Percentiles rank a stretch among this genome's conserved stretches.
These are phyloP conservation scores for Pythium angustatum DNA, from an alignment of 352 stramenopile species.

Conservation along the genomic window DNA sequence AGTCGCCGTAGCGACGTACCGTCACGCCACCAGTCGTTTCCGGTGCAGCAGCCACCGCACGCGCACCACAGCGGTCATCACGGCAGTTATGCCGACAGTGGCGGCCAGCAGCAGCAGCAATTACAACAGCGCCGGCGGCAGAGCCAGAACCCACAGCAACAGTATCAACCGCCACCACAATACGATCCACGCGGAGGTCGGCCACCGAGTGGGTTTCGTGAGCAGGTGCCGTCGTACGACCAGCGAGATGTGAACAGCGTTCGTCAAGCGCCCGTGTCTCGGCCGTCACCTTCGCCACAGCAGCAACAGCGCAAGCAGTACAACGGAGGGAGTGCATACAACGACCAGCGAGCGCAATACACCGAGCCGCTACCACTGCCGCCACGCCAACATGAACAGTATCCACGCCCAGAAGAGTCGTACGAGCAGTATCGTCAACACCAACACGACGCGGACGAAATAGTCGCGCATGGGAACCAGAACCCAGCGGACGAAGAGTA, in stretches of 20 bases:
- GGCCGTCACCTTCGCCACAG: background rate
- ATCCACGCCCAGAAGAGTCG: background rate
- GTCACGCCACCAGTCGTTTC: constrained; percentile 19
- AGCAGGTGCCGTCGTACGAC: constrained; percentile 8
- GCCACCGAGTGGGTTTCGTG: background rate
- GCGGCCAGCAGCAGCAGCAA: no score
- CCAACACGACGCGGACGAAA: background rate
- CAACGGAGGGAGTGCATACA: no score
- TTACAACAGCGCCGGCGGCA: constrained; percentile 10
- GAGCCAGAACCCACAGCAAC: background rate
- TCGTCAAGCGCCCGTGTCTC: background rate
- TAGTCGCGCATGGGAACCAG: no score
- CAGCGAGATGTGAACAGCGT: background rate
- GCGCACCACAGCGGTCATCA: background rate
- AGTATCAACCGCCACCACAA: background rate
- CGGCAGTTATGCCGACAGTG: background rate
- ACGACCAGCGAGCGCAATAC: background rate
- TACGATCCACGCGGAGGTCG: background rate
- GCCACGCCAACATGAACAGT: background rate
- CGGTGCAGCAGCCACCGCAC: constrained; percentile 5
- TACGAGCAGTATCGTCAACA: background rate
- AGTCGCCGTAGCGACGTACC: no score
- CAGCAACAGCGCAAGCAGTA: constrained; percentile 7
- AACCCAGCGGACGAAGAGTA: constrained; percentile 3
- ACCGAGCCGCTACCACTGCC: background rate